These are phyloP conservation scores for Helianthus tuberosus DNA, from an alignment of 129 eudicot species.

Conservation along the genomic window DNA sequence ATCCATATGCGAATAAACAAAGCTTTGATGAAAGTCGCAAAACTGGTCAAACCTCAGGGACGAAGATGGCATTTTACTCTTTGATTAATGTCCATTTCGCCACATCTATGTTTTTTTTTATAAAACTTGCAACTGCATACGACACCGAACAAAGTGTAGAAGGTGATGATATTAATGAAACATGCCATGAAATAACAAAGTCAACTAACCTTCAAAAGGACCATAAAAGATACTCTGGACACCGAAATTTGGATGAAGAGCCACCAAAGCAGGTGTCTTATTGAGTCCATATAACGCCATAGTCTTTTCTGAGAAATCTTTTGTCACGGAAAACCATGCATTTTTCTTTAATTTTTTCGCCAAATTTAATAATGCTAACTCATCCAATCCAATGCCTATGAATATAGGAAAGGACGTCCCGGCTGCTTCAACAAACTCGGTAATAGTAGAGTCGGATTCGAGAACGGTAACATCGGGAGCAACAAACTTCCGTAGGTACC, in stretches of 20 bases:
- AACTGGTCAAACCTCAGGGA: too few species aligned
- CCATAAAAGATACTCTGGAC: slow-evolving; percentile 89
- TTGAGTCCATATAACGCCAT: slow-evolving; percentile 83
- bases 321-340: slow-evolving; percentile 98
- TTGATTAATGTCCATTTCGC: neutral
- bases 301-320: slow-evolving; percentile 71
- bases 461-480: slow-evolving; percentile 91
- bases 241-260: slow-evolving; percentile 71
- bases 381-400: slow-evolving; percentile 83
- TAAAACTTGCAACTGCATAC: slow-evolving; percentile 4
- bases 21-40: too few species aligned
- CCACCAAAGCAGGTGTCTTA: slow-evolving; percentile 82
- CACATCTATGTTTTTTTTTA: neutral
- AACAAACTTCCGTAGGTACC: slow-evolving; percentile 71
- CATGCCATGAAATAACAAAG: slow-evolving; percentile 6
- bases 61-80: too few species aligned
- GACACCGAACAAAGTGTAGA: slow-evolving; percentile 3
- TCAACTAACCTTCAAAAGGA: slow-evolving; percentile 87
- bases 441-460: slow-evolving; percentile 71
- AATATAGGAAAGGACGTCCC: slow-evolving; percentile 77
- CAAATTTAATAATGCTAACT: slow-evolving; percentile 60
- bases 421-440: slow-evolving; percentile 74
- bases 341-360: slow-evolving; percentile 81
- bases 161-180: slow-evolving; percentile 6
- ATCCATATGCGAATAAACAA: too few species aligned